Conservation (phyloP, 1,284 basidiomycete species). For the Trametes versicolor region DNA sequence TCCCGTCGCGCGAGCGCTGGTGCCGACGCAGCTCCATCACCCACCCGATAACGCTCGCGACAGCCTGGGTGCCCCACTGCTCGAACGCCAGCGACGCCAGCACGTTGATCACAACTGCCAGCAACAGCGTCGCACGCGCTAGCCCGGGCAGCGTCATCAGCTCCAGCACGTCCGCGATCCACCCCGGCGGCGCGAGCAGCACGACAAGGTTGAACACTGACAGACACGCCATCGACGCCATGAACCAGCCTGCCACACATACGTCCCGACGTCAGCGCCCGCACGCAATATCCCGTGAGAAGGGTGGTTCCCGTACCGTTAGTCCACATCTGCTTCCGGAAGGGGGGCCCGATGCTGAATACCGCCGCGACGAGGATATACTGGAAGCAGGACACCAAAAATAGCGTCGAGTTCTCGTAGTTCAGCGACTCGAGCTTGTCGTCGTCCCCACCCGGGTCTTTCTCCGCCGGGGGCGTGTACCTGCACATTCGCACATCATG, state of each 20-base stretch:
- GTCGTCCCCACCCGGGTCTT: constrained; percentile 66
- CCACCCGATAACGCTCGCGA: constrained; percentile 65
- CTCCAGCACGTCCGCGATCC: constrained; percentile 75
- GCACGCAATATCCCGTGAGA: constrained; percentile 5
- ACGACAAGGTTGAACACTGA: constrained; percentile 80
- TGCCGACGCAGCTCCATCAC: constrained; percentile 56
- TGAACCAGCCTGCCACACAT: constrained; percentile 70
- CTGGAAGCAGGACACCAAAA: constrained; percentile 97
- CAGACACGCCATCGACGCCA: constrained; percentile 76
- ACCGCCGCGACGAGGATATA: constrained; percentile 97
- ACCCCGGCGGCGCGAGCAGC: constrained; percentile 73
- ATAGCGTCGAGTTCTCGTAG: constrained; percentile 94
- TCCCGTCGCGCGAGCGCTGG: constrained; percentile 64
- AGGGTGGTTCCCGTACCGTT: constrained; percentile 70
- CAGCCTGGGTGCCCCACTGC: constrained; percentile 72
- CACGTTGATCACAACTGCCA: constrained; percentile 81
- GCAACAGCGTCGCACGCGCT: constrained; percentile 78
- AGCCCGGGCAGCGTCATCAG: constrained; percentile 80
- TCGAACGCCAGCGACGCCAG: constrained; percentile 83
- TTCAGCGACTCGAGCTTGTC: constrained; percentile 91
- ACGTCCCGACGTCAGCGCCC: constrained; percentile 26
- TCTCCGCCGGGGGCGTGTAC: constrained; percentile 69
- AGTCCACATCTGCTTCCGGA: constrained; percentile 94
- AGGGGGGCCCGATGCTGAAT: constrained; percentile 98
- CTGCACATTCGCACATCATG: constrained; percentile 44